These are phyloP conservation scores for Colletotrichum eremochloae DNA, from an alignment of 2,329 filamentous ascomycete genomes.

Conservation along the genomic window DNA sequence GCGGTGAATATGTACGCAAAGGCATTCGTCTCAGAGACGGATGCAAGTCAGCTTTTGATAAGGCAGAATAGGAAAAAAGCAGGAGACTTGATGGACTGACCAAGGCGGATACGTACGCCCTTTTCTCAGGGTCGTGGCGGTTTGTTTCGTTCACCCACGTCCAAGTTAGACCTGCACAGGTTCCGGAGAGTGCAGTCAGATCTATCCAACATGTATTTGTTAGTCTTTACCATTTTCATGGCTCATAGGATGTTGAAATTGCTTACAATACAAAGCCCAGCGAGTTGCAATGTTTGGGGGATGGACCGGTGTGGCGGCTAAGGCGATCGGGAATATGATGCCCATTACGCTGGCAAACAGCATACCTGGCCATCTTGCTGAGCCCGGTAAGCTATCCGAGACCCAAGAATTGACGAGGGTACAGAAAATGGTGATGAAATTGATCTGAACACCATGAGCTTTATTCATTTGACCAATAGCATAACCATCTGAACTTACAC, in stretches of 20 bases:
- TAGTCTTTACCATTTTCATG: not conserved
- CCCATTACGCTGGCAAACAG: constrained; percentile 45
- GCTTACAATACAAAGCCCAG: constrained; percentile 46
- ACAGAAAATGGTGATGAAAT: constrained; percentile 45
- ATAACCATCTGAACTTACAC: constrained; percentile 36
- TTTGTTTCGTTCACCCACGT: constrained; percentile 47
- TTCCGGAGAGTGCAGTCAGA: constrained; percentile 43
- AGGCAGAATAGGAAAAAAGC: not conserved
- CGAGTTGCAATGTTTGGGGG: constrained; percentile 42
- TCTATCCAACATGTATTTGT: constrained; percentile 27
- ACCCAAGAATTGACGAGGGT: constrained; percentile 46
- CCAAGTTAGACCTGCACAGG: constrained; percentile 46
- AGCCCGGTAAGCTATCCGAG: constrained; percentile 46
- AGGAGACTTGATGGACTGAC: constrained; percentile 25
- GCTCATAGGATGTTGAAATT: not conserved
- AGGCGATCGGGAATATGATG: constrained; percentile 46
- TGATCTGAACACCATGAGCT: constrained; percentile 42
- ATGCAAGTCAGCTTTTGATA: not conserved
- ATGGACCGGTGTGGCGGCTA: constrained; percentile 47
- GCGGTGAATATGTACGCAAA: constrained; percentile 49
- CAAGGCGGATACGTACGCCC: constrained; percentile 47
- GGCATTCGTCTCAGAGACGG: constrained; percentile 45
- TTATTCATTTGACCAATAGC: not conserved
- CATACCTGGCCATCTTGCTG: constrained; percentile 47
- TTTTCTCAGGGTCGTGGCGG: constrained; percentile 47